Evolutionary conservation across 2,329 filamentous ascomycete species (phyloP), one percentile per base, ranked within the genome.

Genomic region (Grosmannia serpens): DNA sequence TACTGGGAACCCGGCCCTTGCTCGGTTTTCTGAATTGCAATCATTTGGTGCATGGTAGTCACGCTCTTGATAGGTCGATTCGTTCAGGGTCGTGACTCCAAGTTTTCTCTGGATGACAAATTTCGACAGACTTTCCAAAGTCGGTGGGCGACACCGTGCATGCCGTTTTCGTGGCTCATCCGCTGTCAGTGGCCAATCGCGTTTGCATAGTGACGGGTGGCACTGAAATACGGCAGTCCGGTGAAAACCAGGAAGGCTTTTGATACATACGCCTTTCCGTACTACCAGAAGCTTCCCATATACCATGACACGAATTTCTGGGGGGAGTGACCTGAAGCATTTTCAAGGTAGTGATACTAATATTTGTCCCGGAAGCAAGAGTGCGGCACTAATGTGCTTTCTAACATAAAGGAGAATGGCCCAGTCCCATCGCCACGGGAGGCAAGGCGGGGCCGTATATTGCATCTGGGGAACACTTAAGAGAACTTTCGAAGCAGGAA

Each of bases 271-370:
- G 6, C 50, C 38, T 8, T 29, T 10, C 2, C 26, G 38, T 20
- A 53, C 58, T 2, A 49, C 17, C 10, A 59, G 33, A 5, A 59
- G 58, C n/a, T 53, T n/a, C 9, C 24, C n/a, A 27, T 59, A 59
- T 2, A 4, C 71, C 74, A 47, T 77, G 70, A 60, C 75, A 67
- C 74, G 79, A 75, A 53, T 70, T 68, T 59, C 70, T 70, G 64
- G 77, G 74, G 1, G 75, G 70, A 54, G 77, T 72, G 5, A 71
- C 76, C 63, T 87, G 87, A 13, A 33, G 22, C 20, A 22, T 44
- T 44, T 1, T 15, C 41, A 9, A n/a, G 41, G 20, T 17, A 44
- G 41, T 44, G 8, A 44, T 20, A 44, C 1, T 17, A n/a, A n/a
- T n/a, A 15, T 22, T 5, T 33, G 10, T 33, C 5, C 31, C 10